Base-by-base conservation (phyloP, 164 flowering plant species). In the Umbilicus rupestris region DNA sequence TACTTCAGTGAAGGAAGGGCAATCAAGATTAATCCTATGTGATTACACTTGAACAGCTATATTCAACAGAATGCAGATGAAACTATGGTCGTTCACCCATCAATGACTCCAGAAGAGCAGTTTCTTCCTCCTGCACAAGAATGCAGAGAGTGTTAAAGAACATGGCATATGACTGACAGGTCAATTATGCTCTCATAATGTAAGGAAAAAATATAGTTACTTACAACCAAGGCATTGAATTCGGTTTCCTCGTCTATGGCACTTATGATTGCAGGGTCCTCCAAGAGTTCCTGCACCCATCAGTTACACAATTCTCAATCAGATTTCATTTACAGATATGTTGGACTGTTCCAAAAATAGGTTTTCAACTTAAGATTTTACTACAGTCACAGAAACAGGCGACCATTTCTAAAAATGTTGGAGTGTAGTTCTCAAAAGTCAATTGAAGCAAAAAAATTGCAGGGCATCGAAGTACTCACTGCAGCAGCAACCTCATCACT, bases 241-340 rank as follows among this genome's bases (percentile, higher is more conserved):
- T 90, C 98, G 26, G 98, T 94, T 72, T 94, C 98, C 84, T 94
- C 98, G 52, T 90, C 97, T 57, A 90, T 84, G 73, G 95, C 95
- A 30, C 80, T 81, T 62, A 82, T 76, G 41, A 84, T 74, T n/a
- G 86, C 84, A 64, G 86, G 89, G 78, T 94, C 97, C 49, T 90
- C 96, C 81, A 89, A 74, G 37, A 89, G 83, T 62, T 89, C 95
- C 98, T 89, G 77, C 73, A 42, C 29, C 39, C 39, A 63, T 20
- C 12, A 6, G 19, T 22, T 20, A 20, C 26, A 22, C 17, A 37
- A 16, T 33, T 33, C 26, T 28, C 41, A 62, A 28, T 62, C 33
- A 55, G 17, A 55, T 26, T 55, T 50, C 57, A 50, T 20, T 22
- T 7, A 50, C 29, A 50, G 28, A 50, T 20, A 50, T 8, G 22